A percentile compares a stretch with the other conserved stretches of the same genome.
These are phyloP conservation scores for Seminavis robusta DNA, from an alignment of 108 stramenopile genomes.

Conservation along the genomic window DNA sequence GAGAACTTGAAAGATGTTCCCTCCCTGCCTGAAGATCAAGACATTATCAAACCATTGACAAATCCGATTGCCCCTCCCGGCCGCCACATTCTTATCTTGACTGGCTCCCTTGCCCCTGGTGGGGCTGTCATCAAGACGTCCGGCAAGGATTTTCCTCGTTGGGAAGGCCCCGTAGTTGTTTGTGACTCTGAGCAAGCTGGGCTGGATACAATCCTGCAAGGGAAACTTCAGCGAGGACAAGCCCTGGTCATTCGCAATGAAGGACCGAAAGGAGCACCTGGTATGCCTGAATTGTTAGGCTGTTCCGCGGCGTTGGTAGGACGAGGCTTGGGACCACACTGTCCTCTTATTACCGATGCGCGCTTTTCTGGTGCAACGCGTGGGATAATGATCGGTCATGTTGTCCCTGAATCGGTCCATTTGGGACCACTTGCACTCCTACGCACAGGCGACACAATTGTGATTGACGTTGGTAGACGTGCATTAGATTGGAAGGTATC, in stretches of 20 bases:
- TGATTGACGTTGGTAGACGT: conserved; percentile 11
- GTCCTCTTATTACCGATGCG: conserved; percentile 30
- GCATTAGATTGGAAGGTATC: not conserved
- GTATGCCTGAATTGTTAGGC: conserved; percentile 1
- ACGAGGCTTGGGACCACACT: not conserved
- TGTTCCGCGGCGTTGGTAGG: not conserved
- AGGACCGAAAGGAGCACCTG: not conserved
- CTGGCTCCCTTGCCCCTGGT: conserved; percentile 44
- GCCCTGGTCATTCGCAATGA: not conserved
- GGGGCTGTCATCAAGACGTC: conserved; percentile 59
- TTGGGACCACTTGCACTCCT: conserved; percentile 14
- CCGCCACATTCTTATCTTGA: conserved; percentile 35
- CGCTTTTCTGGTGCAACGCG: conserved; percentile 14
- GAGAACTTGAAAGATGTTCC: too few relatives aligned
- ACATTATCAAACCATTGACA: too few relatives aligned
- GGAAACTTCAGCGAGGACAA: not conserved
- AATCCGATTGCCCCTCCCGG: conserved; percentile 35
- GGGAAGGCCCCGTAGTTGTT: not conserved
- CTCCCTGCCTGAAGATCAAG: too few relatives aligned
- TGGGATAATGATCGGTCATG: conserved; percentile 19
- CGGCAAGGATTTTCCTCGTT: conserved; percentile 33
- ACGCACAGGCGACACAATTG: conserved; percentile 11
- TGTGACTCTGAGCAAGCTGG: not conserved
- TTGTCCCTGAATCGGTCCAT: conserved; percentile 8
- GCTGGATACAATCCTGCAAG: not conserved